Evolutionary conservation across 78 protist genomes (phyloP).

Genomic region (Thecamonas trahens): DNA sequence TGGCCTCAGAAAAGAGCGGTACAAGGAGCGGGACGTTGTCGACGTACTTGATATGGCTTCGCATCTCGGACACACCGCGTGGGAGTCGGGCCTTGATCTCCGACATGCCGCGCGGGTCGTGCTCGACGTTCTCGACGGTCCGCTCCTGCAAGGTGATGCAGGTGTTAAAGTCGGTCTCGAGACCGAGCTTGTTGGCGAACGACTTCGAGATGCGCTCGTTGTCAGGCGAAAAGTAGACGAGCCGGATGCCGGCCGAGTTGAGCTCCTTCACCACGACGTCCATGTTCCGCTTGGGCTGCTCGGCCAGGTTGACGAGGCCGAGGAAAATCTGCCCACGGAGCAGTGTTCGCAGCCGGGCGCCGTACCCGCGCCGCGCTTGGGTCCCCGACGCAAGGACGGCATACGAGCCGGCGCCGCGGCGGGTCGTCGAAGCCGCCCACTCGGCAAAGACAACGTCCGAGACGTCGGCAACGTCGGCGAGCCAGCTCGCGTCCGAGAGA

Average conservation of each 20-base stretch:
- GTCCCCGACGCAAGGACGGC: neutral
- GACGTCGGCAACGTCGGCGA: too few species aligned
- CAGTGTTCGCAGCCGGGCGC: neutral
- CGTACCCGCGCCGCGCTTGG: neutral
- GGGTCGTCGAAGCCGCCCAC: too few species aligned
- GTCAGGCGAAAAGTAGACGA: neutral
- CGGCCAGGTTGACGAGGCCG: neutral
- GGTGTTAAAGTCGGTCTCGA: conserved; percentile 7
- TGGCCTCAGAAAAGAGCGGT: conserved; percentile 5
- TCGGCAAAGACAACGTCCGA: too few species aligned
- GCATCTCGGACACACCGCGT: neutral
- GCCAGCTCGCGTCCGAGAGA: too few species aligned
- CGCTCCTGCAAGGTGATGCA: conserved; percentile 19
- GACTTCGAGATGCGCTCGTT: conserved; percentile 7
- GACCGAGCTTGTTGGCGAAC: conserved; percentile 5
- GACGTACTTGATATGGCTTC: neutral
- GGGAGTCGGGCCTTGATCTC: conserved; percentile 16
- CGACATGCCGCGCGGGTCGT: neutral
- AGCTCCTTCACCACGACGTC: neutral
- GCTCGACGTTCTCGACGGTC: neutral
- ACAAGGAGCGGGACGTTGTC: conserved; percentile 23
- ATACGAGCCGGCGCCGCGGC: too few species aligned
- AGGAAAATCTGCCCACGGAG: neutral
- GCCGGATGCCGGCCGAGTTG: conserved; percentile 10
- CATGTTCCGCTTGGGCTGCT: neutral